These are phyloP conservation scores for Pharus latifolius DNA, from an alignment of 176 grass and related monocot genomes.

Conservation along the genomic window DNA sequence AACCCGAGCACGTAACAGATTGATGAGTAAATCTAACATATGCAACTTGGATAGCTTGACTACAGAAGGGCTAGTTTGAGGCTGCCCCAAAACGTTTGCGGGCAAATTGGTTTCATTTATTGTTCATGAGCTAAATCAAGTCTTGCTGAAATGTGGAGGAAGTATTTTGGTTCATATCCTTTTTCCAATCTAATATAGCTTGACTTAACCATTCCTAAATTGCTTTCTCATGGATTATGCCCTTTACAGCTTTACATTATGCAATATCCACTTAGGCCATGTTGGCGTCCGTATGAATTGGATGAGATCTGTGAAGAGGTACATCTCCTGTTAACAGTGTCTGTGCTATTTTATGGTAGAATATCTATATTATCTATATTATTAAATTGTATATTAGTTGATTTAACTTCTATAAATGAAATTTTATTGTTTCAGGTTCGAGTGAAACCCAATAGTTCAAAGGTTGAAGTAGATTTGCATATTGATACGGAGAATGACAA, in stretches of 20 bases:
- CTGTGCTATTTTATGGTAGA: not conserved
- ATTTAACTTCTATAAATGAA: not conserved
- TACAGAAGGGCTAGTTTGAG: not conserved
- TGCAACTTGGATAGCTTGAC: not conserved
- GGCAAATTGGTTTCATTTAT: not conserved
- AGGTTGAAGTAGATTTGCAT: constrained; percentile 74
- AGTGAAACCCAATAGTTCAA: constrained; percentile 52
- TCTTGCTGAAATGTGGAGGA: not conserved
- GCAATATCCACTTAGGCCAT: constrained; percentile 84
- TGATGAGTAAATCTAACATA: not conserved
- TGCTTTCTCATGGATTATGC: constrained; percentile 15
- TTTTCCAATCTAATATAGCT: not conserved
- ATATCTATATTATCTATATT: not conserved
- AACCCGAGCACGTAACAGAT: no score
- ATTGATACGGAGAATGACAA: constrained; percentile 52
- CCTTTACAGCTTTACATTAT: constrained; percentile 67
- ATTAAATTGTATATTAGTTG: not conserved
- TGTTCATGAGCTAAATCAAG: not conserved
- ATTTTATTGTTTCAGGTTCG: constrained; percentile 44
- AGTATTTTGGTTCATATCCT: not conserved
- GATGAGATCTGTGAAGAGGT: constrained; percentile 75
- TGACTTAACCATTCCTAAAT: not conserved
- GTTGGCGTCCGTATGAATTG: constrained; percentile 79
- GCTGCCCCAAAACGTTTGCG: not conserved
- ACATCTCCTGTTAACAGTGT: constrained; percentile 1